Evolutionary conservation across 495 filamentous ascomycete species (phyloP).

Genomic region (Sporormia fimetaria): DNA sequence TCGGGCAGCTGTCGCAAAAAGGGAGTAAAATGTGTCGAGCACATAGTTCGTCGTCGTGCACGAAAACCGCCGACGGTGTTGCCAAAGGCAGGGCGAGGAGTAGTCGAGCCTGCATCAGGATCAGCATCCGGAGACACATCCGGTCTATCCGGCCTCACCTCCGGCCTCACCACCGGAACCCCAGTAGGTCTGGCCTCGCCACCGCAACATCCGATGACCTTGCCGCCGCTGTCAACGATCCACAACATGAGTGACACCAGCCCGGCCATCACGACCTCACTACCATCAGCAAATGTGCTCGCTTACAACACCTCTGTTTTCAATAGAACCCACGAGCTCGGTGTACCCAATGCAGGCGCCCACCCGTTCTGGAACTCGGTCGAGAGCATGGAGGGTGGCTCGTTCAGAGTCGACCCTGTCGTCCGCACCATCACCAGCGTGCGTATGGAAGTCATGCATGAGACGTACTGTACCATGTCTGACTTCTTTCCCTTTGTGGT

Average conservation of each 20-base stretch:
- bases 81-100: conserved; percentile 9
- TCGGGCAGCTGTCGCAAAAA: conserved; percentile 21
- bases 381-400: conserved; percentile 14
- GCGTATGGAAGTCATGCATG: conserved; percentile 11
- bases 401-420: conserved; percentile 11
- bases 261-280: no score
- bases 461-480: conserved; percentile 11
- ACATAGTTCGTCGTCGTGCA: conserved; percentile 18
- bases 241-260: no score
- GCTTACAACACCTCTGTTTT: no score
- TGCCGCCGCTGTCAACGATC: no score
- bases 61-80: conserved; percentile 8
- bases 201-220: no score
- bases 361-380: conserved; percentile 16
- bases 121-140: no score
- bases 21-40: conserved; percentile 20
- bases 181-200: no score
- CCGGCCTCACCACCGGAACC: conserved; percentile 1
- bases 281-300: no score
- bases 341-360: no score
- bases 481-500: conserved; percentile 19
- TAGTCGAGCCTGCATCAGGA: no score
- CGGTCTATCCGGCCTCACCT: conserved; percentile 2
- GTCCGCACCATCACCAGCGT: conserved; percentile 14
- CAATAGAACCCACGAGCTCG: no score